These are phyloP conservation scores for Apophysomyces sp. DNA, from an alignment of 371 early-diverging fungal genomes.

Conservation along the genomic window DNA sequence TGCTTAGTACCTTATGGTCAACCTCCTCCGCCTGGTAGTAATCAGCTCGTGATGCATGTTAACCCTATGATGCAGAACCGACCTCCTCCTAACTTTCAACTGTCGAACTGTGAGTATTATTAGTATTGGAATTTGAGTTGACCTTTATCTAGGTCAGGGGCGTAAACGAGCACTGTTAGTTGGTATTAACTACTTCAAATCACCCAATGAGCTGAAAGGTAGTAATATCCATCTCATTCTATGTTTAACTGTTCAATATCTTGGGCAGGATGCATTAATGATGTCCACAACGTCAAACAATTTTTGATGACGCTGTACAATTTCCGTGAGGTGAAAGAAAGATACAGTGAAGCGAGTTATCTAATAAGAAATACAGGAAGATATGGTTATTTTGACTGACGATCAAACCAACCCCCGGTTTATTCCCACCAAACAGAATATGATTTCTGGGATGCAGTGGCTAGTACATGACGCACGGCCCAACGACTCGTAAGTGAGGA, in stretches of 20 bases:
- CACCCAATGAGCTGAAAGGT: conserved; percentile 62
- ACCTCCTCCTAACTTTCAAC: conserved; percentile 47
- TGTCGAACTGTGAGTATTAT: conserved; percentile 62
- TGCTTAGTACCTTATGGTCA: conserved; percentile 7
- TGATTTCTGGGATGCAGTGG: conserved; percentile 88
- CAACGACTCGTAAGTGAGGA: conserved; percentile 72
- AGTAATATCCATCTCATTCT: background rate
- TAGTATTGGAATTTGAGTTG: no score
- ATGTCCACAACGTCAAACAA: conserved; percentile 81
- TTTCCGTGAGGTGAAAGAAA: conserved; percentile 50
- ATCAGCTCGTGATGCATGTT: conserved; percentile 18
- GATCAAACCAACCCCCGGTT: conserved; percentile 68
- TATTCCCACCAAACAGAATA: conserved; percentile 84
- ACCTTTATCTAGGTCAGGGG: conserved; percentile 53
- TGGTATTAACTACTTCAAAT: conserved; percentile 91
- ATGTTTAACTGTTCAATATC: background rate
- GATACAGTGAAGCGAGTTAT: background rate
- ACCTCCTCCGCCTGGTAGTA: background rate
- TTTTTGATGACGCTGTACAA: conserved; percentile 68
- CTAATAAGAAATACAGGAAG: conserved; percentile 29
- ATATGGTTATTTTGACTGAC: conserved; percentile 87
- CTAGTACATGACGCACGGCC: conserved; percentile 77
- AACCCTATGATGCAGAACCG: conserved; percentile 12
- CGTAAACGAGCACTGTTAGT: conserved; percentile 82
- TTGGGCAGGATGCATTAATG: conserved; percentile 82